Evolutionary conservation across 345 rosid genomes (phyloP).

Genomic region (Triadica sebifera): DNA sequence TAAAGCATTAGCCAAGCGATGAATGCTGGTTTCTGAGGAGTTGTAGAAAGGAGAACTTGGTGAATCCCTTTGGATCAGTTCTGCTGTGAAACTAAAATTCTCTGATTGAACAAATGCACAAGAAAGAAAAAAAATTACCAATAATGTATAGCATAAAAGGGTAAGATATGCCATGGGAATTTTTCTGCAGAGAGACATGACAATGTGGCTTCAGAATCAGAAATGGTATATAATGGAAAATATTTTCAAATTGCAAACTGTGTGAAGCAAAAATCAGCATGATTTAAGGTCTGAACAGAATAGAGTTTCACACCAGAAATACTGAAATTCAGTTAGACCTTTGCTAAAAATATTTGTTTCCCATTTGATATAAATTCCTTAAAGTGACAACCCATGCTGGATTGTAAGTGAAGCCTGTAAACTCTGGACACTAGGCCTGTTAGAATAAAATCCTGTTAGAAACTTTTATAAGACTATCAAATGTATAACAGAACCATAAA

Average conservation of each 20-base stretch:
- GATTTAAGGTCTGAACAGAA: background rate
- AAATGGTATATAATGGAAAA: background rate
- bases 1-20: background rate
- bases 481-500: too few species aligned
- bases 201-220: background rate
- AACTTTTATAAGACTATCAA: too few species aligned
- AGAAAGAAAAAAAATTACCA: background rate
- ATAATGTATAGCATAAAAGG: background rate
- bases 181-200: background rate
- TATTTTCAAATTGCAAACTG: background rate
- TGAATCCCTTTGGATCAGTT: slow-evolving; percentile 21
- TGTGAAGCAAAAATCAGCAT: background rate
- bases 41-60: slow-evolving; percentile 19
- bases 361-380: too few species aligned
- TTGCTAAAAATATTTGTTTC: too few species aligned
- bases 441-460: too few species aligned
- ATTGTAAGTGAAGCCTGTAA: too few species aligned
- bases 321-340: background rate
- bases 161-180: background rate
- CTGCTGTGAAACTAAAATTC: background rate
- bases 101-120: background rate
- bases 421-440: too few species aligned
- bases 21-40: background rate
- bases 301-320: background rate
- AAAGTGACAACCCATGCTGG: too few species aligned